phyloP scores from a whole-genome alignment of 495 filamentous ascomycete genomes.

The Penicillium tannophilum region DNA sequence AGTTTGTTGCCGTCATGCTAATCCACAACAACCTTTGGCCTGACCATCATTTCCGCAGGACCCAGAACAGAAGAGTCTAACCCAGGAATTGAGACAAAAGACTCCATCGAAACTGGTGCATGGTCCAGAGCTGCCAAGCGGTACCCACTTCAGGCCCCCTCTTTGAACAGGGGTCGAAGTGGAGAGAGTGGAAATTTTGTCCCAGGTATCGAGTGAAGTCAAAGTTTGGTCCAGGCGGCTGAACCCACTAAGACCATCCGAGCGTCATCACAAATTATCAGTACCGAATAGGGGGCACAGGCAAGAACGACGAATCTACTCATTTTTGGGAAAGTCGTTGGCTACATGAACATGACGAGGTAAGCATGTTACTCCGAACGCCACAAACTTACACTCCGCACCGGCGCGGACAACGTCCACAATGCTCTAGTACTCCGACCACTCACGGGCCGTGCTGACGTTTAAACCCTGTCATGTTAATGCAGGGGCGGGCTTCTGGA shows the following conservation, averaged over 20 bases:
- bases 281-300: not conserved
- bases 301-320: not conserved
- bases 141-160: conserved; percentile 18
- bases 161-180: conserved; percentile 17
- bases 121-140: conserved; percentile 1
- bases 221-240: conserved; percentile 18
- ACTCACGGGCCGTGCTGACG: not conserved
- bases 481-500: conserved; percentile 28
- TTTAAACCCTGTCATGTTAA: conserved; percentile 2
- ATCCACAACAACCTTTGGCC: not conserved
- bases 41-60: conserved; percentile 19
- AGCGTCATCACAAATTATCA: not conserved
- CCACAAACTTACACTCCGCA: conserved; percentile 18
- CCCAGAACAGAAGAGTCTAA: not conserved
- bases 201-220: conserved; percentile 13
- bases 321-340: conserved; percentile 8
- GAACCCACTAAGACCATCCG: conserved; percentile 17
- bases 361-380: conserved; percentile 5
- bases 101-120: conserved; percentile 10
- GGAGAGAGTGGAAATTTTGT: conserved; percentile 18
- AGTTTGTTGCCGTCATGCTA: conserved; percentile 7
- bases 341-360: conserved; percentile 1
- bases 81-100: conserved; percentile 11
- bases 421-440: not conserved
- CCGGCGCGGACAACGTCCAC: conserved; percentile 1